Conservation (phyloP, 2,329 filamentous ascomycete genomes). For the Fusarium longipes region DNA sequence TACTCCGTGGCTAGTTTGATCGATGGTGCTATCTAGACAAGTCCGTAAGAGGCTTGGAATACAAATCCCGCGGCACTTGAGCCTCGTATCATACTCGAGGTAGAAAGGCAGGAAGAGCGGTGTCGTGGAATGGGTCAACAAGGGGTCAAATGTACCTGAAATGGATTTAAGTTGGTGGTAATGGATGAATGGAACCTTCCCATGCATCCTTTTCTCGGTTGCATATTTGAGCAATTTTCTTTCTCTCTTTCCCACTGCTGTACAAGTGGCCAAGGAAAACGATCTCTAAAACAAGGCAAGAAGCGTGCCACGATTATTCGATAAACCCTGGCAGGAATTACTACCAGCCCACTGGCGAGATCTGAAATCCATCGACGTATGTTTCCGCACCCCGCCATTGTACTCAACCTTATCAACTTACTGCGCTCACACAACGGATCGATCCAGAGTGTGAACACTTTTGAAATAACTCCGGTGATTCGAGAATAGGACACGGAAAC, state of each 20-base stretch:
- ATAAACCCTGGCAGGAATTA: background rate
- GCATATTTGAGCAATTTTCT: background rate
- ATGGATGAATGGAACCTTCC: background rate
- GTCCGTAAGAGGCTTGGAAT: background rate
- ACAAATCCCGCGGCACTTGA: background rate
- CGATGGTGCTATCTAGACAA: background rate
- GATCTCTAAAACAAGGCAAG: slow-evolving; percentile 17
- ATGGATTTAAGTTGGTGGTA: background rate
- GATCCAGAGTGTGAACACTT: slow-evolving; percentile 2
- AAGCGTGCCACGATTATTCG: background rate
- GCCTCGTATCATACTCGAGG: background rate
- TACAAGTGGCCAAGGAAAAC: background rate
- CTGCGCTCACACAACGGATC: background rate
- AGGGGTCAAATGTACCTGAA: slow-evolving; percentile 3
- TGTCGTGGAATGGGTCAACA: slow-evolving; percentile 24
- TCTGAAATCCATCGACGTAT: slow-evolving; percentile 12
- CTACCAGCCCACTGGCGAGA: slow-evolving; percentile 18
- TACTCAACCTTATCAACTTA: background rate
- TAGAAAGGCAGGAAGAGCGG: slow-evolving; percentile 14
- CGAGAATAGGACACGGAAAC: slow-evolving; percentile 1
- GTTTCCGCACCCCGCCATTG: slow-evolving; percentile 8
- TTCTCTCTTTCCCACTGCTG: background rate
- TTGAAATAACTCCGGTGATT: slow-evolving; percentile 28
- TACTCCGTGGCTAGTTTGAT: background rate
- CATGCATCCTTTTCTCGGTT: background rate